Conservation (phyloP, 1,139 yeast species). For the Pneumocystis jirovecii region DNA sequence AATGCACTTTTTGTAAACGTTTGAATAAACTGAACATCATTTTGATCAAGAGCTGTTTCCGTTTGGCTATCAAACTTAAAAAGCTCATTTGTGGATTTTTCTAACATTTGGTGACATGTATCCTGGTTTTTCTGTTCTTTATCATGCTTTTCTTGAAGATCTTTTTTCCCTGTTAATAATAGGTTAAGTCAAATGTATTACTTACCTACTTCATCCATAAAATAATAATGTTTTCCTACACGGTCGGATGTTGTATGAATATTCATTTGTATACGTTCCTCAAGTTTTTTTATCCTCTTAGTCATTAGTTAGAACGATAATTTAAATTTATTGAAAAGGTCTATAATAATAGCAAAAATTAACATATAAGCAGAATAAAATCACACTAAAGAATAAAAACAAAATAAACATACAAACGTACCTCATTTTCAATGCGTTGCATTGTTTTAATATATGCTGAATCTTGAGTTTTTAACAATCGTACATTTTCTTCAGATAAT, state of each 20-base stretch:
- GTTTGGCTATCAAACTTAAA: neutral
- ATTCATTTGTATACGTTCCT: neutral
- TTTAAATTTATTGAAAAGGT: neutral
- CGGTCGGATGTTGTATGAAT: neutral
- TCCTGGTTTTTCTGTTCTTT: neutral
- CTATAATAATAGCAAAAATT: neutral
- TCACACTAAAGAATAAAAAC: neutral
- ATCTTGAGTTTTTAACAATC: slow-evolving; percentile 79
- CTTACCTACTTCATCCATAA: neutral
- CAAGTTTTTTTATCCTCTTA: neutral
- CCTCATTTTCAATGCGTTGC: neutral
- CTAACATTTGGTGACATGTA: neutral
- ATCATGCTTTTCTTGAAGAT: neutral
- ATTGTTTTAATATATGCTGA: slow-evolving; percentile 43
- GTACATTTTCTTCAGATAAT: slow-evolving; percentile 57
- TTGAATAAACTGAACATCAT: neutral
- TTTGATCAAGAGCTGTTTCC: neutral
- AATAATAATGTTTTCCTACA: neutral
- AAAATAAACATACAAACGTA: neutral
- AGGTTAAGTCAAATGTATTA: neutral
- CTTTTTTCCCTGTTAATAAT: neutral
- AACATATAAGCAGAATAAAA: neutral
- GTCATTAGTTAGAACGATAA: neutral
- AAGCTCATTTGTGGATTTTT: neutral
- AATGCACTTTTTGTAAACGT: neutral